A percentile compares a stretch with the other conserved stretches of the same genome.
Evolutionary conservation across 208 protist species (phyloP).

Genomic region (Sergeia podlipaevii): DNA sequence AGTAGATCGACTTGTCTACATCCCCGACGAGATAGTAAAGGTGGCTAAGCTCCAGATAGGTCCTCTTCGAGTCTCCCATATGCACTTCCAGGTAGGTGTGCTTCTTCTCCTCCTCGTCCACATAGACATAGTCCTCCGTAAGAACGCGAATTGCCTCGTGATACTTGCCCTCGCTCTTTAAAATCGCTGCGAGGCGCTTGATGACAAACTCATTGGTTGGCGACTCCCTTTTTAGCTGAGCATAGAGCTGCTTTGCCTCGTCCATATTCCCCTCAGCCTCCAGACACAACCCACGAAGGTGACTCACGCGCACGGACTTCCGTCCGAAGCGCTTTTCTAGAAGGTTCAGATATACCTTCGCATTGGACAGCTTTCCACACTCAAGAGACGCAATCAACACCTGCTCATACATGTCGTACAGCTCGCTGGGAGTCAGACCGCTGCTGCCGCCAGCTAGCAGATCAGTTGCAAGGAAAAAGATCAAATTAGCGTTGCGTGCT

Average conservation of each 20-base stretch:
- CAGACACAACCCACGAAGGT: constrained; percentile 71
- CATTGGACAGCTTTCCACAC: constrained; percentile 56
- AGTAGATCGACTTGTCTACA: constrained; percentile 47
- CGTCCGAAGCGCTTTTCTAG: constrained; percentile 75
- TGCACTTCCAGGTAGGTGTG: constrained; percentile 72
- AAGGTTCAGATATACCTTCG: constrained; percentile 50
- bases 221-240: constrained; percentile 39
- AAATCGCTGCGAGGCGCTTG: constrained; percentile 65
- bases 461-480: constrained; percentile 72
- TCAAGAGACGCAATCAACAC: constrained; percentile 77
- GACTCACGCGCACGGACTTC: constrained; percentile 60
- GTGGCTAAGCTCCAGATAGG: constrained; percentile 63
- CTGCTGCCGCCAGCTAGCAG: constrained; percentile 58
- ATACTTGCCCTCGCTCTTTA: constrained; percentile 69
- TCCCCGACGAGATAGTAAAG: constrained; percentile 66
- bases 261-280: constrained; percentile 58
- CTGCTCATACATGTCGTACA: constrained; percentile 75
- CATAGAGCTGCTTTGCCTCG: constrained; percentile 64
- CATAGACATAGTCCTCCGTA: constrained; percentile 61
- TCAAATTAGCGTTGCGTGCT: constrained; percentile 55
- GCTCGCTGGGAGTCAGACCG: constrained; percentile 39
- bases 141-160: constrained; percentile 65
- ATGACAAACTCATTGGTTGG: constrained; percentile 66
- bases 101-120: constrained; percentile 56
- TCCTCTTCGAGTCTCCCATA: constrained; percentile 24